Base-by-base conservation (phyloP, 2,329 filamentous ascomycete species). In the Akanthomyces muscarius region DNA sequence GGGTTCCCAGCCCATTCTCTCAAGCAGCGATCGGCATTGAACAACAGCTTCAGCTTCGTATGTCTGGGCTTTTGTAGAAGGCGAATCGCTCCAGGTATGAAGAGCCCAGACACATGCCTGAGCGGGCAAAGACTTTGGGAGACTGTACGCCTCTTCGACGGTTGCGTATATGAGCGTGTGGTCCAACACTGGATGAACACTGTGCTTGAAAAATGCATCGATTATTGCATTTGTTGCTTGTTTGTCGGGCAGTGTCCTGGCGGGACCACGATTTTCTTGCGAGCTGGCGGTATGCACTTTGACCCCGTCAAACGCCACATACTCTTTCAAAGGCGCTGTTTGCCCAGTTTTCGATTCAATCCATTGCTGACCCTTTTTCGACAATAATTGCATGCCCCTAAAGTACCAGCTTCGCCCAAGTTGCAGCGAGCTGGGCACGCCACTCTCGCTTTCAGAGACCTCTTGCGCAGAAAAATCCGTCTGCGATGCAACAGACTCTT, bases 71-170 rank as follows among this genome's bases (percentile, higher is more conserved):
- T 36, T 30, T 30, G 28, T 21, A 23, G 16, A 36, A 2, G 41
- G 38, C 38, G 30, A 25, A 21, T 30, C 30, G 11, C 53, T 47
- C 30, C 65, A 45, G 14, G 65, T 51, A 16, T 64, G 59, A 10
- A 67, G 42, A 4, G 66, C 65, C 63, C 61, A 66, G 5, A 67
- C 52, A 21, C 66, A 67, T 18, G 66, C 66, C 23, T 65, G 61
- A 10, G 66, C 66, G 11, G 63, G 61, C 21, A 60, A 44, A 13
- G 38, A 38, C 1, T 52, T 36, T 5, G 18, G 21, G 21, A 21
- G 57, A 50, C 13, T 38, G 51, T 67, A 65, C 3, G 66, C 66
- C 36, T 51, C 54, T 0, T 42, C 33, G 14, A 67, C 44, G 1
- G 57, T 67, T 23, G 44, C 41, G 2, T 51, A 25, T 14, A 66